Percentiles rank a stretch among this genome's conserved stretches.
Evolutionary conservation across 495 filamentous ascomycete species (phyloP).

Genomic region (Penicillium waksmanii): DNA sequence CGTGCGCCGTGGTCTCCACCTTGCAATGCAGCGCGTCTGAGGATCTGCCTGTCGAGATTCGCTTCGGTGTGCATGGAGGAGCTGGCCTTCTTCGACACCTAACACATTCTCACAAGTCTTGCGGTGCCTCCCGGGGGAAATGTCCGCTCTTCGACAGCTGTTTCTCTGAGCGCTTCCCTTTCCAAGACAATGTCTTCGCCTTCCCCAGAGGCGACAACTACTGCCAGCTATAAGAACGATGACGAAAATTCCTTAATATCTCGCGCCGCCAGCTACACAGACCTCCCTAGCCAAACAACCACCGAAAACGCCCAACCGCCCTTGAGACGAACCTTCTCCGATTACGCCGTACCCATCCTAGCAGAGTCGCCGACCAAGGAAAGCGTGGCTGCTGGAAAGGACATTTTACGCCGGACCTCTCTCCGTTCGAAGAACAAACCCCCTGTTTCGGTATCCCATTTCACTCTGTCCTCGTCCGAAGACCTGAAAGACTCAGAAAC

Average conservation of each 20-base stretch:
- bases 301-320: conserved; percentile 30
- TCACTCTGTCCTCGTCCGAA: conserved; percentile 41
- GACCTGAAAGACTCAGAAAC: conserved; percentile 37
- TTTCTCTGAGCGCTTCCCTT: conserved; percentile 16
- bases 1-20: conserved; percentile 12
- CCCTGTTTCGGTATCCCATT: conserved; percentile 40
- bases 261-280: conserved; percentile 49
- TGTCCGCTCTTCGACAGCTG: conserved; percentile 27
- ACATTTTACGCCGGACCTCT: conserved; percentile 50
- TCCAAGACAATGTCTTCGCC: conserved; percentile 42
- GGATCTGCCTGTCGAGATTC: conserved; percentile 17
- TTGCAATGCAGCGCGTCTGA: conserved; percentile 34
- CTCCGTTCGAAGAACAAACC: conserved; percentile 43
- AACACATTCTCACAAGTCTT: conserved; percentile 20
- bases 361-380: conserved; percentile 47
- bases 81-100: conserved; percentile 46
- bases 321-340: conserved; percentile 51
- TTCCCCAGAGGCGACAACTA: conserved; percentile 26
- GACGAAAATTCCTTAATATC: conserved; percentile 33
- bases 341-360: conserved; percentile 39
- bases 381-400: conserved; percentile 48
- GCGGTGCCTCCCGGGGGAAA: conserved; percentile 35
- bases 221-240: conserved; percentile 25
- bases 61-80: conserved; percentile 40
- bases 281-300: conserved; percentile 36